These are phyloP conservation scores for Pichia sp. DNA, from an alignment of 1,139 yeast species.

Conservation along the genomic window DNA sequence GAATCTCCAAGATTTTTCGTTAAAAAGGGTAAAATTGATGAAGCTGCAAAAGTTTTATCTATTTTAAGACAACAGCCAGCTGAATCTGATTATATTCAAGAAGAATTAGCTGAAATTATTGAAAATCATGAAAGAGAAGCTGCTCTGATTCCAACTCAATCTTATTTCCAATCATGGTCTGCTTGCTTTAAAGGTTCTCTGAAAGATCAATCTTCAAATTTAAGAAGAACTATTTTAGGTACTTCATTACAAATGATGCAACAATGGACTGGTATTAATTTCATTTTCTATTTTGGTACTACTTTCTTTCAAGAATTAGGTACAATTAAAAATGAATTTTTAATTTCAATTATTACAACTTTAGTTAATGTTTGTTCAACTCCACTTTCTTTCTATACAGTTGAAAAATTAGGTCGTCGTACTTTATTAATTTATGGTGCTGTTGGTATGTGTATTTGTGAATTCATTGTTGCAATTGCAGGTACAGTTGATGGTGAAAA, in stretches of 20 bases:
- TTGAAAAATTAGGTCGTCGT: conserved; percentile 52
- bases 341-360: conserved; percentile 52
- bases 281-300: conserved; percentile 64
- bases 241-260: conserved; percentile 49
- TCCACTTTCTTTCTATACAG: conserved; percentile 30
- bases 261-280: conserved; percentile 72
- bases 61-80: conserved; percentile 39
- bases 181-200: conserved; percentile 33
- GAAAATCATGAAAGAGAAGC: conserved; percentile 39
- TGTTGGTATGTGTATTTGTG: conserved; percentile 52
- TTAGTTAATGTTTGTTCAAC: conserved; percentile 51
- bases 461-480: conserved; percentile 54
- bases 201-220: conserved; percentile 30
- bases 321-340: conserved; percentile 42
- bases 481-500: conserved; percentile 40
- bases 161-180: conserved; percentile 28
- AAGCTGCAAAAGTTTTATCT: conserved; percentile 43
- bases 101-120: conserved; percentile 38
- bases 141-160: conserved; percentile 28
- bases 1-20: conserved; percentile 66
- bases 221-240: conserved; percentile 31
- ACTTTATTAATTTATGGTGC: conserved; percentile 48
- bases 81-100: conserved; percentile 36
- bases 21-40: conserved; percentile 38
- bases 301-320: conserved; percentile 52